Conservation (phyloP, 2,329 filamentous ascomycete genomes). For the Chaetomium strumarium region DNA sequence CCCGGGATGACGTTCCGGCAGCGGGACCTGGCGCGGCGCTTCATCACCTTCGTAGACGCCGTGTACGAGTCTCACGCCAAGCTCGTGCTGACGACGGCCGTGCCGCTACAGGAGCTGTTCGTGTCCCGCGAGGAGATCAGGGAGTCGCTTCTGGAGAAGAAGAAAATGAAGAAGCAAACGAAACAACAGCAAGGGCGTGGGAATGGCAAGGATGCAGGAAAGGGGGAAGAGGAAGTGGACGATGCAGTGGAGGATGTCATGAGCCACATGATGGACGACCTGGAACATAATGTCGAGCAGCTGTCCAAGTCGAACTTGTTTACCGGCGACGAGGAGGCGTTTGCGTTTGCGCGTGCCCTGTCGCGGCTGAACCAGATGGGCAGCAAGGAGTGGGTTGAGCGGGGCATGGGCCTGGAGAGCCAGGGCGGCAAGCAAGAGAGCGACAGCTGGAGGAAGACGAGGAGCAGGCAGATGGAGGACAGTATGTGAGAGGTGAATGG, state of each 20-base stretch:
- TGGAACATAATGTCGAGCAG: conserved; percentile 77
- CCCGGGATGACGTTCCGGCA: conserved; percentile 85
- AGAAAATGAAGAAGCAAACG: background rate
- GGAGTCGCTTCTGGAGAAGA: conserved; percentile 43
- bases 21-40: conserved; percentile 81
- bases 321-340: conserved; percentile 90
- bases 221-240: conserved; percentile 39
- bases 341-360: conserved; percentile 87
- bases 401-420: conserved; percentile 62
- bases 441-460: conserved; percentile 59
- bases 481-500: conserved; percentile 42
- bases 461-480: conserved; percentile 63
- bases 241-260: conserved; percentile 57
- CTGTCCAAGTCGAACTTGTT: conserved; percentile 85
- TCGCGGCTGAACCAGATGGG: conserved; percentile 88
- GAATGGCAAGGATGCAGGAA: conserved; percentile 24
- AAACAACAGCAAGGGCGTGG: background rate
- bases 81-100: conserved; percentile 84
- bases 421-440: conserved; percentile 59
- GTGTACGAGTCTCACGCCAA: conserved; percentile 93
- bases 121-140: conserved; percentile 65
- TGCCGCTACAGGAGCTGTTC: conserved; percentile 81
- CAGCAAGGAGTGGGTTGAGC: conserved; percentile 88
- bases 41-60: conserved; percentile 97
- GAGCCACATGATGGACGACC: conserved; percentile 78